Base-by-base conservation (phyloP, 768 basidiomycete genomes). In the Boletus huronensis region DNA sequence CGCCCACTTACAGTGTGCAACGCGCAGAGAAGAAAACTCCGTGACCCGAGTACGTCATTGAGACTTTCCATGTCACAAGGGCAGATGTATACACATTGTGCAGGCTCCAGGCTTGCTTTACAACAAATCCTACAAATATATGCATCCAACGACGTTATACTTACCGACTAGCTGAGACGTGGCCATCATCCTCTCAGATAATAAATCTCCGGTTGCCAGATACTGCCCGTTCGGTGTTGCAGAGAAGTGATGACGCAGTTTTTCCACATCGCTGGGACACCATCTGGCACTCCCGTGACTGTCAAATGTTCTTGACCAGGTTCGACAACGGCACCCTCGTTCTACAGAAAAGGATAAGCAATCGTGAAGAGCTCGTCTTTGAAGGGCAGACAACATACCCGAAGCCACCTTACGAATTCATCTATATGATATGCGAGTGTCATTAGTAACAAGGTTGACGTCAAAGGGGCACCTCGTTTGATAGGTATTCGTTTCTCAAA, bases 151-250 rank as follows among this genome's bases (percentile, higher is more conserved):
- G 26, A 58, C 19, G 35, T 50, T 43, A 38, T 52, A 45, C 52
- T 52, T 51, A 35, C 45, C 52, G 38, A 45, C 36, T 19, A 28
- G 26, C 48, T 14, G 29, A 35, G 47, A 49, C 8, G 5, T 50
- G 25, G 36, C 4, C 35, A 29, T 60, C 42, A 64, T 45, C 19
- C 42, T 55, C 52, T 66, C 23, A 14, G 59, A 47, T 62, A 65
- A 70, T 75, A 76, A 29, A 79, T 57, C 51, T 77, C 77, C 19
- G 73, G 66, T 50, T 77, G 75, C 77, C 79, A 80, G 34, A 64
- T 64, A 29, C 72, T 68, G n/a, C 75, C 76, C 11, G 70, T 73
- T 47, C 69, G 64, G 53, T 78, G 77, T 10, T 70, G 58, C 36
- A 78, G 52, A 40, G 67, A 64, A 48, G 74, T 75, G 55, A 81